Conservation (phyloP, 139 green algal genomes). For the Desmodesmus armatus region DNA sequence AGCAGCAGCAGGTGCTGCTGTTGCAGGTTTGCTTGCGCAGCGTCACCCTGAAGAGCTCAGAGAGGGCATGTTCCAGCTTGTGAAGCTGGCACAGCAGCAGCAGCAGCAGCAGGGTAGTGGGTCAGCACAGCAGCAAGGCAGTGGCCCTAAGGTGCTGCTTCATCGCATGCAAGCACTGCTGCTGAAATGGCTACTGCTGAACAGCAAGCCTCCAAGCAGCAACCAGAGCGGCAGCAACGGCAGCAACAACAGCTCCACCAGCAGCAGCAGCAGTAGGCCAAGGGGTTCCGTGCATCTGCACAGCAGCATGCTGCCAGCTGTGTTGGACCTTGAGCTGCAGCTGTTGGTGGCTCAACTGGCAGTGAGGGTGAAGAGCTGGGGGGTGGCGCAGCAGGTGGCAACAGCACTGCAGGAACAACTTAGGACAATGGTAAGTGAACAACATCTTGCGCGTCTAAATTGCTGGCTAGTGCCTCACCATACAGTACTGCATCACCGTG, state of each 20-base stretch:
- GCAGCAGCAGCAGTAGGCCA: not conserved
- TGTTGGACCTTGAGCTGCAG: not conserved
- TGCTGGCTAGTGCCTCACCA: too few species aligned
- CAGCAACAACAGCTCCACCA: not conserved
- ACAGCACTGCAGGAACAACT: not conserved
- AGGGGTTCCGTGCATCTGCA: not conserved
- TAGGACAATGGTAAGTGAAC: not conserved
- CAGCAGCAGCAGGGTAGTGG: not conserved
- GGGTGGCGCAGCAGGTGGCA: not conserved
- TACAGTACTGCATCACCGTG: too few species aligned
- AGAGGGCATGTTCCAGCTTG: not conserved
- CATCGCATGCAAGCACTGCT: not conserved
- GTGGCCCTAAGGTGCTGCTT: too few species aligned
- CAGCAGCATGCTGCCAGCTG: too few species aligned
- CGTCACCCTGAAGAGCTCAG: not conserved
- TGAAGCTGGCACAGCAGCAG: not conserved
- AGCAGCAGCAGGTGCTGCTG: not conserved
- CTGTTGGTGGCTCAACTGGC: not conserved
- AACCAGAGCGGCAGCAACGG: too few species aligned
- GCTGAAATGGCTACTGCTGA: not conserved
- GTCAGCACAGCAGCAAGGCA: not conserved
- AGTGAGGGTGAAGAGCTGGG: not conserved
- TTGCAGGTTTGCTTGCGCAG: not conserved
- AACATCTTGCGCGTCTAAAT: too few species aligned
- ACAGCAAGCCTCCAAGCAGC: too few species aligned